Evolutionary conservation across 2,329 filamentous ascomycete species (phyloP), one percentile per base, ranked within the genome.

Genomic region (Corynespora cassiicola): DNA sequence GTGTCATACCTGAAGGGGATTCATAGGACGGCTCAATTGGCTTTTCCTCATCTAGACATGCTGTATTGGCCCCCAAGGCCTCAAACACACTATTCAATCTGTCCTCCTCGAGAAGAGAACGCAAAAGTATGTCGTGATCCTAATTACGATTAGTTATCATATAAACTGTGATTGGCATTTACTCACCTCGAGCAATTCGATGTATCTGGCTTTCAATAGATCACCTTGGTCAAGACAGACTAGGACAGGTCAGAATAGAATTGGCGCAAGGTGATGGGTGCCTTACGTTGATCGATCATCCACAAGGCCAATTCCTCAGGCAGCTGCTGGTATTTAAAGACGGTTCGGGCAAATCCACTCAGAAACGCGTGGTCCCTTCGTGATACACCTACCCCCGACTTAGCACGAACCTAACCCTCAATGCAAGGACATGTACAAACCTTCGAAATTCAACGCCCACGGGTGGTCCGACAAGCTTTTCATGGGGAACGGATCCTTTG

Each of bases 61-160:
- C 30, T 23, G 24, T 28, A 74, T 69, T 66, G 25, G 81, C 83
- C 3, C 85, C 85, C 5, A 90, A 59, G 11, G 68, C 69, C 33
- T 66, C 64, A 45, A 91, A 86, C 8, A 89, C 66, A 5, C 69
- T 60, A 33, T 80, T 56, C 8, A 79, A 59, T 31, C 67, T 58
- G 18, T 54, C 35, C 7, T 59, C 56, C 52, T 36, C 84, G 49
- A 56, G 68, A 50, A 60, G 50, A 17, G 48, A 52, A 15, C 71
- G 40, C n/a, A 66, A 63, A 28, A 66, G 45, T 9, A 47, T 31
- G 10, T 51, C 39, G 26, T 56, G 42, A 9, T 31, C 27, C 54
- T 61, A 17, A 4, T n/a, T 7, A 11, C 1, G 5, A 24, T 57
- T 19, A 56, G 39, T 18, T 26, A 7, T 9, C 9, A 15, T 24